A percentile compares a stretch with the other conserved stretches of the same genome.
phyloP scores from a whole-genome alignment of 148 eudicot genomes.

The Cornus suecica region DNA sequence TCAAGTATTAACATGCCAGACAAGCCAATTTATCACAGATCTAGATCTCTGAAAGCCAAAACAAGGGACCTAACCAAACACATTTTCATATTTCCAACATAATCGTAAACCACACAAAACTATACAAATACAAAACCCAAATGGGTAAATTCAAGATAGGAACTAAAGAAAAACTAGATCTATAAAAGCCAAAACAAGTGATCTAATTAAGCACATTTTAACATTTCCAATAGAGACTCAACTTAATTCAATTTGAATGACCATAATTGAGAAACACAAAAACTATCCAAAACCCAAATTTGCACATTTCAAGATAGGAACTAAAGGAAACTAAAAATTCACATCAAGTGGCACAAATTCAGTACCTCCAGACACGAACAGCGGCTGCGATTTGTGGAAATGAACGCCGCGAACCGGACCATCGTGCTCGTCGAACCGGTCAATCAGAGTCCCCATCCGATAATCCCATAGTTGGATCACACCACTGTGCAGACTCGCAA shows the following conservation, averaged over 20 bases:
- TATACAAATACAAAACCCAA: too few relatives aligned
- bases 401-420: conserved; percentile 95
- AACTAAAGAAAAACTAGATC: too few relatives aligned
- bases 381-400: conserved; percentile 83
- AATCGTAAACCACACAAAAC: too few relatives aligned
- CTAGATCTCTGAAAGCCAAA: background rate
- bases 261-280: background rate
- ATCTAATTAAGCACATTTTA: background rate
- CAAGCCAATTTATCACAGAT: background rate
- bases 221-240: background rate
- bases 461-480: conserved; percentile 97
- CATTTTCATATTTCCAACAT: background rate
- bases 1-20: background rate
- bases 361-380: conserved; percentile 88
- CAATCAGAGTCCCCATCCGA: conserved; percentile 88
- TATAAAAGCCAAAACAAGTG: background rate
- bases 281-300: background rate
- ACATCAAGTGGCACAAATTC: background rate
- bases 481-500: conserved; percentile 94
- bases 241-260: background rate
- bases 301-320: background rate
- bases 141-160: too few relatives aligned
- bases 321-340: background rate
- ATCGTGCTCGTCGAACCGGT: conserved; percentile 88
- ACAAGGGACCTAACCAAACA: background rate